Conservation (phyloP, 2,329 filamentous ascomycete species). For the Pseudonectria buxi region DNA sequence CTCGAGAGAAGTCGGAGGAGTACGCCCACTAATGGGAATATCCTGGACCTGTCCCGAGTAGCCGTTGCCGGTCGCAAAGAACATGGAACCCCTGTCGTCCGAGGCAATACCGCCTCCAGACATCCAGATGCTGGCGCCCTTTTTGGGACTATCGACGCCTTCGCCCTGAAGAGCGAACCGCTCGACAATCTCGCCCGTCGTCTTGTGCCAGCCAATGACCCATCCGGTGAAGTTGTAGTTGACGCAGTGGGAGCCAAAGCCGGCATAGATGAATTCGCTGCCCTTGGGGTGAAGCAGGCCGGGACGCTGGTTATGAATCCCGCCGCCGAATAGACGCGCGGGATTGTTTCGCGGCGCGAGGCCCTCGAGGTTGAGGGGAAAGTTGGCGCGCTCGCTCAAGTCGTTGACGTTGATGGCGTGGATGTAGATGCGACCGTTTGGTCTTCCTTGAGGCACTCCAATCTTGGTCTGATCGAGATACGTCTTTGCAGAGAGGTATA, state of each 20-base stretch:
- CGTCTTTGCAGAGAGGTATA: conserved; percentile 38
- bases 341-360: conserved; percentile 39
- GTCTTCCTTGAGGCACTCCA: conserved; percentile 25
- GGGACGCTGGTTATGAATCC: conserved; percentile 45
- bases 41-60: conserved; percentile 34
- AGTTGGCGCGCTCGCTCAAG: conserved; percentile 32
- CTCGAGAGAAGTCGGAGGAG: conserved; percentile 35
- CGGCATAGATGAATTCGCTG: conserved; percentile 42
- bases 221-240: conserved; percentile 50
- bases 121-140: conserved; percentile 39
- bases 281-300: conserved; percentile 33
- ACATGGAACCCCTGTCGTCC: conserved; percentile 33
- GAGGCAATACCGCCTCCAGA: conserved; percentile 33
- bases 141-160: conserved; percentile 29
- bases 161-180: conserved; percentile 35
- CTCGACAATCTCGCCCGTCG: conserved; percentile 30
- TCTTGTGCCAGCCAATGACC: conserved; percentile 43
- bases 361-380: conserved; percentile 43
- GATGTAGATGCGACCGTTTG: conserved; percentile 30
- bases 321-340: conserved; percentile 43
- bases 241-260: conserved; percentile 50
- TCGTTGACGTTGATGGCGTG: conserved; percentile 34
- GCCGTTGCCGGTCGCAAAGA: conserved; percentile 33
- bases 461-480: conserved; percentile 28
- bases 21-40: conserved; percentile 31